Conservation (phyloP, 1,284 basidiomycete genomes). For the Apiotrichum montevideense region DNA sequence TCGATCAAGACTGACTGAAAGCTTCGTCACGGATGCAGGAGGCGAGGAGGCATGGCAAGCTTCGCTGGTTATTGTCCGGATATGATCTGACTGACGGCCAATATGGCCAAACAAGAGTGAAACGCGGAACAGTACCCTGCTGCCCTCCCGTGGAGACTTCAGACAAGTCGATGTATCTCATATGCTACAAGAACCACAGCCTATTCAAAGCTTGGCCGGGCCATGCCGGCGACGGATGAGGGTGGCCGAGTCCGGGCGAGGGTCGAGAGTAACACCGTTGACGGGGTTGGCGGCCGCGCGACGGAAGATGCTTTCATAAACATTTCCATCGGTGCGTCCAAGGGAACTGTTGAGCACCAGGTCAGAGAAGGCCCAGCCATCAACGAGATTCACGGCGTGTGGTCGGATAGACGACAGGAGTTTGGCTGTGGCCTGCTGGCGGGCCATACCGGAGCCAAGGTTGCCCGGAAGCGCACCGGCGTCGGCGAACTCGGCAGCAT, state of each 20-base stretch:
- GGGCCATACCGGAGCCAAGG: background rate
- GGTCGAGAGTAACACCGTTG: slow-evolving; percentile 13
- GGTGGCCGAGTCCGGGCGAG: slow-evolving; percentile 2
- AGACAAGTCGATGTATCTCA: no score
- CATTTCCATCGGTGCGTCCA: slow-evolving; percentile 49
- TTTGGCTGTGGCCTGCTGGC: slow-evolving; percentile 3
- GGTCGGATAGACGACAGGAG: slow-evolving; percentile 3
- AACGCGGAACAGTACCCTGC: no score
- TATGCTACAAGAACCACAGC: no score
- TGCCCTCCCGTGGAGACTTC: no score
- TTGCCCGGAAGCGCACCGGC: slow-evolving; percentile 46
- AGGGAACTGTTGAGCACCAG: slow-evolving; percentile 56
- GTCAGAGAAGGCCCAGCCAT: slow-evolving; percentile 53
- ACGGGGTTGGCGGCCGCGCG: slow-evolving; percentile 22
- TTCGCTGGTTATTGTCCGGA: no score
- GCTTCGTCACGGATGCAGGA: no score
- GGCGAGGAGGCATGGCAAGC: no score
- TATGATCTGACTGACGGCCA: no score
- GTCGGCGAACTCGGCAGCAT: slow-evolving; percentile 50
- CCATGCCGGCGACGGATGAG: background rate
- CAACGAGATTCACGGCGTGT: slow-evolving; percentile 46
- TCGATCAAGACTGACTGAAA: no score
- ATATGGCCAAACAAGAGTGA: no score
- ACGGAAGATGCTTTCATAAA: slow-evolving; percentile 50
- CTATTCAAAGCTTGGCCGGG: slow-evolving; percentile 5